phyloP scores from a whole-genome alignment of 768 basidiomycete genomes.

The Kwoniella pini region DNA sequence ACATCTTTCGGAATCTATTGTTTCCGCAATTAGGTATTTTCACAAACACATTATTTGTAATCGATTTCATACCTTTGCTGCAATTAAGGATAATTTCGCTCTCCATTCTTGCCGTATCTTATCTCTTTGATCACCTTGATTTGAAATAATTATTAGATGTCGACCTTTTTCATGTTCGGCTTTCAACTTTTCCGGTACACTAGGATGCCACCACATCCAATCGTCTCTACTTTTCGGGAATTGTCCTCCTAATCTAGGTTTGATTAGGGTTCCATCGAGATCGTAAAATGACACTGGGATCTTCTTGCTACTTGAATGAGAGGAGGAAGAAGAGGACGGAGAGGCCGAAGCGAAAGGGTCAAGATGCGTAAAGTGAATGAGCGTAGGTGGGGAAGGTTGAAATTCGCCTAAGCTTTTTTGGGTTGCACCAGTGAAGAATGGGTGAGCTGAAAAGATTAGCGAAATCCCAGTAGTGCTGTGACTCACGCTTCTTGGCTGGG shows the following conservation, averaged over 20 bases:
- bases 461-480: not conserved
- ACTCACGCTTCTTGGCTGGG: constrained; percentile 23
- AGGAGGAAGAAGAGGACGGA: not conserved
- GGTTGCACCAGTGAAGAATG: constrained; percentile 38
- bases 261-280: constrained; percentile 81
- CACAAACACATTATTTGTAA: constrained; percentile 55
- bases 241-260: constrained; percentile 52
- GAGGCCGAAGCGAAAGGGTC: constrained; percentile 44
- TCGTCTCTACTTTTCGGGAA: constrained; percentile 60
- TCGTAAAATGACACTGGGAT: constrained; percentile 78
- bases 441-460: constrained; percentile 31
- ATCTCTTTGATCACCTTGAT: constrained; percentile 62
- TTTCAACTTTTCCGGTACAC: constrained; percentile 66
- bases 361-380: constrained; percentile 49
- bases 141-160: constrained; percentile 69
- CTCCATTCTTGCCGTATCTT: constrained; percentile 65
- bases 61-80: constrained; percentile 56
- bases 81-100: constrained; percentile 71
- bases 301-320: constrained; percentile 58
- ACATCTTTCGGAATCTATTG: constrained; percentile 64
- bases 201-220: constrained; percentile 74
- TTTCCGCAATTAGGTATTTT: not conserved
- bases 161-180: constrained; percentile 66
- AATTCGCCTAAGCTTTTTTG: constrained; percentile 19
- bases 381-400: constrained; percentile 39